Evolutionary conservation across 371 early-diverging fungal genomes (phyloP).

Genomic region (Syncephalastrum racemosum): DNA sequence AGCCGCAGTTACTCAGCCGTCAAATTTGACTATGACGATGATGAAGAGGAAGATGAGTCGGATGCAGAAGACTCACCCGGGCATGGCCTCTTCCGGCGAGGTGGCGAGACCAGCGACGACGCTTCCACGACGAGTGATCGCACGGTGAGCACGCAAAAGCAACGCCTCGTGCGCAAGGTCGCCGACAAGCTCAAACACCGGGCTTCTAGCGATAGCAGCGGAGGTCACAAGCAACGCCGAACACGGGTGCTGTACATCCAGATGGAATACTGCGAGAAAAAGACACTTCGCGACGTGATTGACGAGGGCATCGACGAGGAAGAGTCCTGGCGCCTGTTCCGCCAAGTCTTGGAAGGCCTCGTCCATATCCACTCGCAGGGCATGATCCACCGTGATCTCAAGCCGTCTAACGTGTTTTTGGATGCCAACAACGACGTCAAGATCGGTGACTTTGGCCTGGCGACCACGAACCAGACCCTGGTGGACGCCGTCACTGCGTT

Average conservation of each 20-base stretch:
- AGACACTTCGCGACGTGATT: constrained; percentile 87
- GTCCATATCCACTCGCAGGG: constrained; percentile 83
- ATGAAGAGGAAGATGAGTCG: constrained; percentile 30
- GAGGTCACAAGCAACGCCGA: constrained; percentile 24
- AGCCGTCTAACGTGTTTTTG: constrained; percentile 95
- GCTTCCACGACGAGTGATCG: constrained; percentile 9
- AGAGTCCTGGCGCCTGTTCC: constrained; percentile 69
- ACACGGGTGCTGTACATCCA: constrained; percentile 86
- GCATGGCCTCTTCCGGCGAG: constrained; percentile 39
- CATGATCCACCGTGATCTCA: constrained; percentile 98
- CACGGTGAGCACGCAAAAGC: constrained; percentile 8
- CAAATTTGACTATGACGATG: constrained; percentile 52
- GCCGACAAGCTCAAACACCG: constrained; percentile 11
- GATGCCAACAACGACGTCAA: constrained; percentile 87
- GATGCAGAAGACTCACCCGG: constrained; percentile 23
- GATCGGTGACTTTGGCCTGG: constrained; percentile 98
- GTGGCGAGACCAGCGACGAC: constrained; percentile 3
- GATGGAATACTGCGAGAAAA: constrained; percentile 97
- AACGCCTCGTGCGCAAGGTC: constrained; percentile 9
- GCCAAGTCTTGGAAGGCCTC: constrained; percentile 87
- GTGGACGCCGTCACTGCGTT: constrained; percentile 45
- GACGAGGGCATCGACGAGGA: constrained; percentile 75
- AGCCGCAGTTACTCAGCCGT: constrained; percentile 56
- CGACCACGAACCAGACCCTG: constrained; percentile 69
- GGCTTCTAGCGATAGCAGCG: constrained; percentile 15